Conservation (phyloP, 2,329 filamentous ascomycete genomes). For the Fusarium cyanostomum region DNA sequence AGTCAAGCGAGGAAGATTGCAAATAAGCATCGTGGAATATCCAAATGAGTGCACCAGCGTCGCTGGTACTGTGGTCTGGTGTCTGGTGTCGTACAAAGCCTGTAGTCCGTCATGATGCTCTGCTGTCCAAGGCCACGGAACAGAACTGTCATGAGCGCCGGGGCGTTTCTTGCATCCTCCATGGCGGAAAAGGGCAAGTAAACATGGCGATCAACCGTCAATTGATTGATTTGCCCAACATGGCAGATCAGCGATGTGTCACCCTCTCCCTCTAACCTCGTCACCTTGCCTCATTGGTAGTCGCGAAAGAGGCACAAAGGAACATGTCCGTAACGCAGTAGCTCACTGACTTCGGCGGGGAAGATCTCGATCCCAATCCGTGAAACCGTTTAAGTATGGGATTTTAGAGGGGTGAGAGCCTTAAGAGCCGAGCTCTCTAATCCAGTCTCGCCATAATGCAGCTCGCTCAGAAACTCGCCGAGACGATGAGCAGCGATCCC, state of each 20-base stretch:
- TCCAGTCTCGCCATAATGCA: conserved; percentile 23
- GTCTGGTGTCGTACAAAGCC: conserved; percentile 22
- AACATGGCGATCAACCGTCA: conserved; percentile 29
- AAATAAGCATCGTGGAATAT: conserved; percentile 5
- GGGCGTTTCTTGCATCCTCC: conserved; percentile 29
- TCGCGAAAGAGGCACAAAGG: conserved; percentile 3
- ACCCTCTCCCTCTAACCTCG: conserved; percentile 13
- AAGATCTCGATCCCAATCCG: conserved; percentile 44
- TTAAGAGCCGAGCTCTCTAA: conserved; percentile 28
- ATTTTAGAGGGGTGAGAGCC: conserved; percentile 22
- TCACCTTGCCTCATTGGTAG: conserved; percentile 4
- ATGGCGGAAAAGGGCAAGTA: conserved; percentile 25
- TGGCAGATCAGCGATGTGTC: conserved; percentile 18
- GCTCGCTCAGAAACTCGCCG: conserved; percentile 20
- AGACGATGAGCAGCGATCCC: conserved; percentile 22
- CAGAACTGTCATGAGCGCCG: conserved; percentile 22
- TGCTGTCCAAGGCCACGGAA: conserved; percentile 19
- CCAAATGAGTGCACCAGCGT: not conserved
- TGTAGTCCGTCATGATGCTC: conserved; percentile 23
- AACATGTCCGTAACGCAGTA: conserved; percentile 24
- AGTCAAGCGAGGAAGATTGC: conserved; percentile 3
- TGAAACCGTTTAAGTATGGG: conserved; percentile 30
- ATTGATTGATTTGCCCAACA: conserved; percentile 31
- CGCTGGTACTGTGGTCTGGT: conserved; percentile 4
- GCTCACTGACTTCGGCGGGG: conserved; percentile 23